Percentiles rank a stretch among this genome's conserved stretches.
These are phyloP conservation scores for Coemansia sp. DNA, from an alignment of 192 early-diverging fungal species.

Conservation along the genomic window DNA sequence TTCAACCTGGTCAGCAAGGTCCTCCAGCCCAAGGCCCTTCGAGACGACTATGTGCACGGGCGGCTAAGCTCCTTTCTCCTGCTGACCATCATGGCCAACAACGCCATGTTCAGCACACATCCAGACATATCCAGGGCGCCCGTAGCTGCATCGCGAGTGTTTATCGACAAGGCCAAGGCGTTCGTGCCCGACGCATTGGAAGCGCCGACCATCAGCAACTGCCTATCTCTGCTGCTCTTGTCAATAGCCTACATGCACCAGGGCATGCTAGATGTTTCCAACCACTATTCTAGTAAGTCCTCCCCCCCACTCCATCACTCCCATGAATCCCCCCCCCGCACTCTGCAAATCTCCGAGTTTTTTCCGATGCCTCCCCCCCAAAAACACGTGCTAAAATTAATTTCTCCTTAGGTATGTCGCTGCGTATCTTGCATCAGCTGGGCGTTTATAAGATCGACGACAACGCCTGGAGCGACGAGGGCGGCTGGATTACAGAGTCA, in stretches of 20 bases:
- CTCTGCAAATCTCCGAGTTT: background rate
- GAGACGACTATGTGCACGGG: slow-evolving; percentile 13
- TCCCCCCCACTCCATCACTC: no score
- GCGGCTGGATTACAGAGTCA: slow-evolving; percentile 39
- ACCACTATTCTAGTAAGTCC: slow-evolving; percentile 52
- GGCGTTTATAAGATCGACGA: slow-evolving; percentile 45
- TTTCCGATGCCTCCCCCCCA: background rate
- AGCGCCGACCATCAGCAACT: slow-evolving; percentile 16
- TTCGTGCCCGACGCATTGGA: slow-evolving; percentile 39
- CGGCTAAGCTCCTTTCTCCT: slow-evolving; percentile 19
- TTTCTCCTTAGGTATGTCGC: slow-evolving; percentile 24
- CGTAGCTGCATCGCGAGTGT: slow-evolving; percentile 11
- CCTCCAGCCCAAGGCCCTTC: slow-evolving; percentile 30
- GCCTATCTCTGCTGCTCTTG: slow-evolving; percentile 36
- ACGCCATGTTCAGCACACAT: slow-evolving; percentile 36
- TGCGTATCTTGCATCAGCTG: slow-evolving; percentile 41
- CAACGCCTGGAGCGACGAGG: slow-evolving; percentile 28
- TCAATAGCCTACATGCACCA: slow-evolving; percentile 36
- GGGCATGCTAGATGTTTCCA: slow-evolving; percentile 32
- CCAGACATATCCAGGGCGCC: slow-evolving; percentile 12
- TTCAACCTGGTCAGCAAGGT: slow-evolving; percentile 45
- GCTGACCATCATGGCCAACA: slow-evolving; percentile 44
- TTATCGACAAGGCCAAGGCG: slow-evolving; percentile 33
- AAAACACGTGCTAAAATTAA: background rate
- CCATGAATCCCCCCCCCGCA: no score